These are phyloP conservation scores for Eucommia ulmoides DNA, from an alignment of 257 asterid species.

Conservation along the genomic window DNA sequence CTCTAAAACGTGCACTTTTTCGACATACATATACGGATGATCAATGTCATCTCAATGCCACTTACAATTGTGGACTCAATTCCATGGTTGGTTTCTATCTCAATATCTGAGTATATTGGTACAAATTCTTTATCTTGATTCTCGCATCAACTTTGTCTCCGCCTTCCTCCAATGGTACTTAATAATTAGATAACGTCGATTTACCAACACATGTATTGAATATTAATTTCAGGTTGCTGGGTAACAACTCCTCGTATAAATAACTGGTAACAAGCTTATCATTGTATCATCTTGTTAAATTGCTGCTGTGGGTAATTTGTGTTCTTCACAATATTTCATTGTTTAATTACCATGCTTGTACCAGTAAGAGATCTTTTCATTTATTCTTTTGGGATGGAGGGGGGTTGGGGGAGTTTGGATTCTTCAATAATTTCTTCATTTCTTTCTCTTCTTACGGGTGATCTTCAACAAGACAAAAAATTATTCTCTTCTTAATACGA, in stretches of 20 bases:
- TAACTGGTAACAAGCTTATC: constrained; percentile 39
- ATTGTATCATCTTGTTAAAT: constrained; percentile 3
- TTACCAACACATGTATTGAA: constrained; percentile 3
- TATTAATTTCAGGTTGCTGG: constrained; percentile 75
- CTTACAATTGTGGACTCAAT: background rate
- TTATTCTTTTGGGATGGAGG: too few relatives aligned
- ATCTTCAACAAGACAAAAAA: too few relatives aligned
- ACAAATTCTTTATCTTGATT: too few relatives aligned
- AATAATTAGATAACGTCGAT: background rate
- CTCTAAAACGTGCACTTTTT: too few relatives aligned
- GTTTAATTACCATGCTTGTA: background rate
- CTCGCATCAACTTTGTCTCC: too few relatives aligned
- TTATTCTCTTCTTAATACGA: too few relatives aligned
- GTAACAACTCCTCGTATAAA: constrained; percentile 47
- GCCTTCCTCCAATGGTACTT: background rate
- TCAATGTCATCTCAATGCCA: background rate
- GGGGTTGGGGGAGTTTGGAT: too few relatives aligned
- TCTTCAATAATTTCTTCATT: too few relatives aligned
- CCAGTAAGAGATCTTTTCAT: too few relatives aligned
- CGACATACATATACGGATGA: background rate
- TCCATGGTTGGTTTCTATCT: background rate
- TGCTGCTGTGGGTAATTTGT: background rate
- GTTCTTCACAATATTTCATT: background rate
- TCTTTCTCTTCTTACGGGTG: too few relatives aligned
- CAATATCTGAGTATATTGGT: background rate